phyloP scores from a whole-genome alignment of 768 basidiomycete species.

The Lactarius sp. region DNA sequence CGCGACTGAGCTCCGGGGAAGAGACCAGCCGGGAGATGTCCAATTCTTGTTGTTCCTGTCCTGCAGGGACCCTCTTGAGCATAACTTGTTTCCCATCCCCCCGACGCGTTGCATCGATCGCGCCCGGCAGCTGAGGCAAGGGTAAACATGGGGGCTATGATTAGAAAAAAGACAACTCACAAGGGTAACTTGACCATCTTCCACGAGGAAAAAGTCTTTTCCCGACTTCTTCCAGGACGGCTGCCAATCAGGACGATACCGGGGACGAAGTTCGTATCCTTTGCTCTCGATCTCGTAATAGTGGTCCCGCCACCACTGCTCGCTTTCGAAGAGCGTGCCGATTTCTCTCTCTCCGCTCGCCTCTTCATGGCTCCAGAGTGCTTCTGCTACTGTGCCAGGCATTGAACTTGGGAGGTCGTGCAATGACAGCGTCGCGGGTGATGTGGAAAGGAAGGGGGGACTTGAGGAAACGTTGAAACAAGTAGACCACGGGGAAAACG shows the following conservation, averaged over 20 bases:
- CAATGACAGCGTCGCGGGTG: background rate
- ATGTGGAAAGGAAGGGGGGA: background rate
- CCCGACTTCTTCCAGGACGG: constrained; percentile 5
- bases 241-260: constrained; percentile 9
- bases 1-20: constrained; percentile 3
- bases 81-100: constrained; percentile 22
- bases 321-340: constrained; percentile 11
- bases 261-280: constrained; percentile 12
- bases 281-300: constrained; percentile 10
- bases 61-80: constrained; percentile 17
- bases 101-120: constrained; percentile 20
- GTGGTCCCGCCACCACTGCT: constrained; percentile 12
- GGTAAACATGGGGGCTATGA: background rate
- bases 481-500: background rate
- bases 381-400: background rate
- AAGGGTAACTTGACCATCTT: constrained; percentile 6
- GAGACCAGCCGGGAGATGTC: background rate
- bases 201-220: background rate
- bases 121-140: background rate
- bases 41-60: constrained; percentile 6
- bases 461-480: background rate
- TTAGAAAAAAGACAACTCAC: background rate
- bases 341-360: background rate
- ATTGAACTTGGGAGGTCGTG: background rate
- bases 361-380: background rate